These are phyloP conservation scores for Stephania cephalantha DNA, from an alignment of 164 flowering plant species.

Conservation along the genomic window DNA sequence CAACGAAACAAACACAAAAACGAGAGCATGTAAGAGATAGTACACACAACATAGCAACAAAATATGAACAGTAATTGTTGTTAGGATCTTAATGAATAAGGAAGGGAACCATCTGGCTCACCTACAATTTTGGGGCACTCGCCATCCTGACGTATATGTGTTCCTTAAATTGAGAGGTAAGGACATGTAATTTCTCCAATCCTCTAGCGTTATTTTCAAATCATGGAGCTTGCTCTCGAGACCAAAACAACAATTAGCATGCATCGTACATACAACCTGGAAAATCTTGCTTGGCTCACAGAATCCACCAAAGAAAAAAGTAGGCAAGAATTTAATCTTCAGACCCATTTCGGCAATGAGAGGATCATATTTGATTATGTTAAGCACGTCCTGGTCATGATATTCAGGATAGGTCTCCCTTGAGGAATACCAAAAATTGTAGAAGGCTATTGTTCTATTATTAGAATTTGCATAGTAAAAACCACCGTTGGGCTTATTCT, in stretches of 20 bases:
- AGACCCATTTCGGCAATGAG: conserved; percentile 37
- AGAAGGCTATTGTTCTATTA: conserved; percentile 55
- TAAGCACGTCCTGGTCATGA: conserved; percentile 83
- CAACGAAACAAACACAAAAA: neutral
- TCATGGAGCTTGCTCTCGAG: conserved; percentile 65
- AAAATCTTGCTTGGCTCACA: conserved; percentile 69
- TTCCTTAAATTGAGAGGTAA: conserved; percentile 33
- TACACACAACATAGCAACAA: neutral
- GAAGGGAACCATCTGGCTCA: conserved; percentile 9
- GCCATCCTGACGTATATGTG: conserved; percentile 38
- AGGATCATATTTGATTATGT: conserved; percentile 49
- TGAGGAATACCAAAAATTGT: conserved; percentile 69
- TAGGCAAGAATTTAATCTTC: conserved; percentile 54
- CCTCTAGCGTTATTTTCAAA: conserved; percentile 56
- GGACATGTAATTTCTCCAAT: conserved; percentile 61
- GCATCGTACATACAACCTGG: conserved; percentile 74
- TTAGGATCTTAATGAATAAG: neutral
- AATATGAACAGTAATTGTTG: neutral
- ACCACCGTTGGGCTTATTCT: conserved; percentile 73
- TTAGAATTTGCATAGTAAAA: conserved; percentile 65
- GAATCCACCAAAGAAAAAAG: conserved; percentile 72
- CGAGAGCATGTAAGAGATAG: neutral
- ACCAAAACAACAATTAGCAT: conserved; percentile 78
- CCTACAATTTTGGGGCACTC: conserved; percentile 75
- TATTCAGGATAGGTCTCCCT: conserved; percentile 43